Conservation (phyloP, 164 flowering plant species). For the Vitis amurensis region DNA sequence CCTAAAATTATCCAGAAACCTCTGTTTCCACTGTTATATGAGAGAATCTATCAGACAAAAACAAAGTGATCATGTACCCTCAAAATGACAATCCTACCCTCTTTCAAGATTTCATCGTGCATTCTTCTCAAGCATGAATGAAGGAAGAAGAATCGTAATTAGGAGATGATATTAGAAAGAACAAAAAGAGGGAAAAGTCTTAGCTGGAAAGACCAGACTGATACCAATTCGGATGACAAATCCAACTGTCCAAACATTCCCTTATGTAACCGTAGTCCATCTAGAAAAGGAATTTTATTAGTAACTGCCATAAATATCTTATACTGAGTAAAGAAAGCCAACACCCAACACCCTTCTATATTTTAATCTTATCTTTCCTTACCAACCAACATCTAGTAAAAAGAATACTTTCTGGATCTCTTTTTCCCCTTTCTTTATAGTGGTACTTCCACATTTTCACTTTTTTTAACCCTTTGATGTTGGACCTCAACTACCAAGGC, state of each 20-base stretch:
- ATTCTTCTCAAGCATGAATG: neutral
- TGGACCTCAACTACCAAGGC: too few relatives aligned
- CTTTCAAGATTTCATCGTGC: neutral
- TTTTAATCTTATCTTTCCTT: neutral
- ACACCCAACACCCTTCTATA: neutral
- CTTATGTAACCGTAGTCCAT: constrained; percentile 1
- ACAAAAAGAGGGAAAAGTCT: neutral
- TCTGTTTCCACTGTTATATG: constrained; percentile 10
- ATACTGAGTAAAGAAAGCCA: neutral
- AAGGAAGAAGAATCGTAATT: constrained; percentile 1
- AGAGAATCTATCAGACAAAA: constrained; percentile 12
- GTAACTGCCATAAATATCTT: constrained; percentile 7
- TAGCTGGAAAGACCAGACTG: constrained; percentile 4
- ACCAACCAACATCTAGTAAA: constrained; percentile 1
- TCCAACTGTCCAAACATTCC: constrained; percentile 10
- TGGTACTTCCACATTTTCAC: too few relatives aligned
- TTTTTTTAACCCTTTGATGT: too few relatives aligned
- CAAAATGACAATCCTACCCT: constrained; percentile 13
- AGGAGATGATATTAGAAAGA: neutral
- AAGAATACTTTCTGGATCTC: too few relatives aligned
- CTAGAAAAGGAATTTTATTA: neutral
- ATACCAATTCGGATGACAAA: neutral
- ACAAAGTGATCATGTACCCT: constrained; percentile 1
- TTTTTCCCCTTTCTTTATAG: too few relatives aligned
- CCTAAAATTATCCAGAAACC: constrained; percentile 9